These are phyloP conservation scores for Plectranthus barbatus DNA, from an alignment of 257 asterid genomes.

Conservation along the genomic window DNA sequence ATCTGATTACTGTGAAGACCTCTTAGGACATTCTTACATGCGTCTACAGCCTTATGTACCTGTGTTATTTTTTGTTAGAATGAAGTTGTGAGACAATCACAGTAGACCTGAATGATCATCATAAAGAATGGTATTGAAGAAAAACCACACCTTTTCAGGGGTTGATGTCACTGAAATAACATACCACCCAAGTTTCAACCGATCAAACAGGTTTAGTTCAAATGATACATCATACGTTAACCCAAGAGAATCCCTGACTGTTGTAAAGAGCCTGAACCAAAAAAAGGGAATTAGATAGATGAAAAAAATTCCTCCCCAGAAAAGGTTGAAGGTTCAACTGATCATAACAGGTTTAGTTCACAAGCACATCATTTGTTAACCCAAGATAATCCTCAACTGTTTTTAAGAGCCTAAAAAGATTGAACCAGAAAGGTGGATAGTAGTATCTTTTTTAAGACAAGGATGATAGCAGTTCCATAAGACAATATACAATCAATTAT, in stretches of 20 bases:
- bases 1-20: slow-evolving; percentile 70
- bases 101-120: slow-evolving; percentile 6
- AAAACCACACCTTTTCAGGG: slow-evolving; percentile 72
- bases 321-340: no score
- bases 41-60: slow-evolving; percentile 99
- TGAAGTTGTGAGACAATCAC: slow-evolving; percentile 13
- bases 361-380: no score
- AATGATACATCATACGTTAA: slow-evolving; percentile 94
- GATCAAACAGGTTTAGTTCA: slow-evolving; percentile 93
- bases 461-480: no score
- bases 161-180: slow-evolving; percentile 95
- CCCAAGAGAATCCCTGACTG: slow-evolving; percentile 99
- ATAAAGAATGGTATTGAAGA: not conserved
- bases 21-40: slow-evolving; percentile 95
- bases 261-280: slow-evolving; percentile 72
- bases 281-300: not conserved
- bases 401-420: no score
- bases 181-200: slow-evolving; percentile 98
- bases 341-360: no score
- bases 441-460: no score
- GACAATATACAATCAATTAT: no score
- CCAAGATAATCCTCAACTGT: no score
- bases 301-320: not conserved
- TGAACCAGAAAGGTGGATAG: no score
- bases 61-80: slow-evolving; percentile 22